These are phyloP conservation scores for Calonectria hongkongensis DNA, from an alignment of 2,329 filamentous ascomycete genomes.

Conservation along the genomic window DNA sequence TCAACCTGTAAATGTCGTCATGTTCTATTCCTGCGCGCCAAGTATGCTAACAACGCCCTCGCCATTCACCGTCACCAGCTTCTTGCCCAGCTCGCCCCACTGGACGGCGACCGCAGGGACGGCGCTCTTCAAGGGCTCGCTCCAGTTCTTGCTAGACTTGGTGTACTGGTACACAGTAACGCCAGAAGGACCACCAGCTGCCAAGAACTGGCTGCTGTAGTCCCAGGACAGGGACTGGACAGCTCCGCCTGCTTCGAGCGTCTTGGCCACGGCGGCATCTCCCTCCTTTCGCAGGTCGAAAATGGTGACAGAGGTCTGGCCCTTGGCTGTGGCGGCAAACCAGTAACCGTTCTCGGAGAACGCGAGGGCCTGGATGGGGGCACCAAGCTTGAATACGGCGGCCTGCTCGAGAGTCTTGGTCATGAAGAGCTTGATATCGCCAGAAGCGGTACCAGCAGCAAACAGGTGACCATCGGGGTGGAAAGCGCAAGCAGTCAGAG, in stretches of 20 bases:
- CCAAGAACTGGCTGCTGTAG: conserved; percentile 94
- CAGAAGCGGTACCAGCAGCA: conserved; percentile 86
- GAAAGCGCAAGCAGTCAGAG: conserved; percentile 86
- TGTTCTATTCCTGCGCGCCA: conserved; percentile 68
- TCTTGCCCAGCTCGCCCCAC: conserved; percentile 86
- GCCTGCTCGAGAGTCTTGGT: conserved; percentile 86
- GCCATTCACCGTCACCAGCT: conserved; percentile 82
- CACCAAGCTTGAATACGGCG: conserved; percentile 81
- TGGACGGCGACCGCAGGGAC: conserved; percentile 82
- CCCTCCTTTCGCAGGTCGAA: conserved; percentile 96
- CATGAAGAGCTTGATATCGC: conserved; percentile 92
- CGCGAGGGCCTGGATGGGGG: conserved; percentile 83
- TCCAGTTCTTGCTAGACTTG: conserved; percentile 92
- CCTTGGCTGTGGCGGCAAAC: conserved; percentile 89
- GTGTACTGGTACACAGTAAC: conserved; percentile 92
- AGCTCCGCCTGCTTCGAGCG: conserved; percentile 88
- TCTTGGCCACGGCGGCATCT: conserved; percentile 86
- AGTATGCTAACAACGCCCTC: conserved; percentile 86
- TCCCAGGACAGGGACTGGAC: conserved; percentile 90
- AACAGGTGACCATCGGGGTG: conserved; percentile 98
- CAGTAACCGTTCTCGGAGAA: conserved; percentile 99
- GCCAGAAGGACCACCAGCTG: conserved; percentile 86
- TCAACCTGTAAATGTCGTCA: conserved; percentile 11
- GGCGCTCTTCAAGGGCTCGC: conserved; percentile 86
- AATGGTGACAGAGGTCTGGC: conserved; percentile 85